A percentile compares a stretch with the other conserved stretches of the same genome.
phyloP scores from a whole-genome alignment of 345 rosid genomes.

The Populus deltoides region DNA sequence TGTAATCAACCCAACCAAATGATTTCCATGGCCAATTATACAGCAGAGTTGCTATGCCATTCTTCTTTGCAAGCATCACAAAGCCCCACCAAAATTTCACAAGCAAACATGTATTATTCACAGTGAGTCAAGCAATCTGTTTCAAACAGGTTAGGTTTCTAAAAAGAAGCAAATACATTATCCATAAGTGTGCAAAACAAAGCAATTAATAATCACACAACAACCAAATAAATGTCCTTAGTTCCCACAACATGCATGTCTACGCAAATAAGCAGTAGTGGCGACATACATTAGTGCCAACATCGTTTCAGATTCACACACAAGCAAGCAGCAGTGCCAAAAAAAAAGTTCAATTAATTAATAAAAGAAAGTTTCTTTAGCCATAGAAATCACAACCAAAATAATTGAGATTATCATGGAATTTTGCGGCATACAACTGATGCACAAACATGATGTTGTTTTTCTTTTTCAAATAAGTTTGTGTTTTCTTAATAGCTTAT shows the following conservation, averaged over 20 bases:
- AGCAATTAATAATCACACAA: neutral
- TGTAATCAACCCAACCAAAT: neutral
- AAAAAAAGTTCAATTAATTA: no score
- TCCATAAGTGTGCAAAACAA: neutral
- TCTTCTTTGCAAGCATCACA: neutral
- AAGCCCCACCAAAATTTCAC: neutral
- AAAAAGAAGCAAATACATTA: no score
- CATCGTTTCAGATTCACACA: slow-evolving; percentile 6
- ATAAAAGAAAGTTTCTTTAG: no score
- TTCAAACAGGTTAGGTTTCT: neutral
- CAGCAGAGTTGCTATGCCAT: neutral
- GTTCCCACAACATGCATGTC: neutral
- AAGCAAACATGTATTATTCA: neutral
- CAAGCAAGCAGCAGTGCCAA: no score
- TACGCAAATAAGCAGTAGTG: neutral
- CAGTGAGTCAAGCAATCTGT: neutral
- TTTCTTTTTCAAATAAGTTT: no score
- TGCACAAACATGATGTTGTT: no score
- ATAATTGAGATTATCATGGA: no score
- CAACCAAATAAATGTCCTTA: neutral
- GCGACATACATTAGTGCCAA: slow-evolving; percentile 1
- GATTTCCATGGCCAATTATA: no score
- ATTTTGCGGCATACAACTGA: no score
- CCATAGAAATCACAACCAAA: no score
- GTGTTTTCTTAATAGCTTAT: no score